Conservation (phyloP, 1,284 basidiomycete species). For the Fereydounia khargensis region DNA sequence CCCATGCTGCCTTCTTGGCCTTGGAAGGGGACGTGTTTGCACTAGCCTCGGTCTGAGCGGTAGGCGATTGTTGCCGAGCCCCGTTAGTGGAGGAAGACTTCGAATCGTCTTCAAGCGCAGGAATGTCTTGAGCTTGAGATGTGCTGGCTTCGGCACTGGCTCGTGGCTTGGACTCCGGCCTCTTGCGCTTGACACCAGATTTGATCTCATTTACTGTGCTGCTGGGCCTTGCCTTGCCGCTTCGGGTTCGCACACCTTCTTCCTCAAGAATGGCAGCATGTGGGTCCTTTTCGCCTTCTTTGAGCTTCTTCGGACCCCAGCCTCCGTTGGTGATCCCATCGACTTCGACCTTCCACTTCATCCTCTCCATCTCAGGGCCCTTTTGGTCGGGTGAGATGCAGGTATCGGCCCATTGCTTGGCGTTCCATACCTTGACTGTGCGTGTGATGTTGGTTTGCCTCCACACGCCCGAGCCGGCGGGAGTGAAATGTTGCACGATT, state of each 20-base stretch:
- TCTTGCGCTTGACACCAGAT: constrained; percentile 12
- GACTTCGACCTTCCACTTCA: constrained; percentile 46
- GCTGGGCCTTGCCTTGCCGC: constrained; percentile 26
- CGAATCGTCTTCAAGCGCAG: not conserved
- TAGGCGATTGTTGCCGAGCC: not conserved
- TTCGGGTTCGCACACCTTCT: constrained; percentile 46
- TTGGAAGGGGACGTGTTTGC: constrained; percentile 21
- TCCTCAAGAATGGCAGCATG: constrained; percentile 22
- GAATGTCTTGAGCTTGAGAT: not conserved
- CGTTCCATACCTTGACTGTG: constrained; percentile 48
- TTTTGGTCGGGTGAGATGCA: constrained; percentile 36
- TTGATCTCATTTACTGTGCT: not conserved
- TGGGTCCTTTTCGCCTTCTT: constrained; percentile 7
- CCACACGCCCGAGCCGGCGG: constrained; percentile 51
- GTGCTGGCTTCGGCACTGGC: not conserved
- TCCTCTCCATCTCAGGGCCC: constrained; percentile 50
- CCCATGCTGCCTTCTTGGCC: constrained; percentile 36
- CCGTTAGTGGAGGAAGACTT: not conserved
- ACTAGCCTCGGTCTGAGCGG: not conserved
- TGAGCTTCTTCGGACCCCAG: constrained; percentile 26
- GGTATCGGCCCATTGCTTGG: constrained; percentile 52
- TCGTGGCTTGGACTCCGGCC: not conserved
- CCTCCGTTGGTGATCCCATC: constrained; percentile 35
- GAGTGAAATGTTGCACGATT: constrained; percentile 51
- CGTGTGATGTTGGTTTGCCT: constrained; percentile 53